Conservation (phyloP, 306 rosid genomes). For the Psophocarpus tetragonolobus region DNA sequence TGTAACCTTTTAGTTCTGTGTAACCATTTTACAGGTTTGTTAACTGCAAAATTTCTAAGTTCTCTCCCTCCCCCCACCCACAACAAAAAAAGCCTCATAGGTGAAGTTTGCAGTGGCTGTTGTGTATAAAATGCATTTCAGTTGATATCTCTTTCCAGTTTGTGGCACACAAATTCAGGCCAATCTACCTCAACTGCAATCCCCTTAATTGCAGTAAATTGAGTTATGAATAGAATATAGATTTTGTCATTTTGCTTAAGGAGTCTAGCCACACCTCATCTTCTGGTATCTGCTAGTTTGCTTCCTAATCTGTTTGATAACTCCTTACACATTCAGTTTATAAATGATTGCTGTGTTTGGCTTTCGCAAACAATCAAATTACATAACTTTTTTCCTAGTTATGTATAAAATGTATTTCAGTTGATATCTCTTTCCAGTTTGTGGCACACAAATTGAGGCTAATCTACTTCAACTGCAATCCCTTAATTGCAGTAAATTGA, state of each 20-base stretch:
- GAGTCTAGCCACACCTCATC: too few species aligned
- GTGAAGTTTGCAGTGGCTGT: conserved; percentile 4
- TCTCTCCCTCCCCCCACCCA: background rate
- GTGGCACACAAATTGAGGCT: background rate
- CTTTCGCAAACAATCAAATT: background rate
- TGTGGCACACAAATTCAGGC: background rate
- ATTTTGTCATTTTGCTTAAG: background rate
- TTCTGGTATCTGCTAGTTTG: too few species aligned
- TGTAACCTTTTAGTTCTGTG: background rate
- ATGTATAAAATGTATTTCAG: background rate
- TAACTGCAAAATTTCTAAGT: background rate
- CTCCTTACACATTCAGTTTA: too few species aligned
- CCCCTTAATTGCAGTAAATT: background rate
- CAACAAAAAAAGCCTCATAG: background rate
- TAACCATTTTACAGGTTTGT: background rate
- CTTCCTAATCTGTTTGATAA: background rate
- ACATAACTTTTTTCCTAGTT: too few species aligned
- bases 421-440: conserved; percentile 10
- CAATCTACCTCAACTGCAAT: background rate
- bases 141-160: conserved; percentile 7
- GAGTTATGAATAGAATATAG: background rate
- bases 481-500: background rate
- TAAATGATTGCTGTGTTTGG: background rate
- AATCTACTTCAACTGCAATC: background rate
- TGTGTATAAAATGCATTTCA: background rate